A percentile compares a stretch with the other conserved stretches of the same genome.
Conservation (phyloP, 495 filamentous ascomycete species). For the Xylaria castorea region DNA sequence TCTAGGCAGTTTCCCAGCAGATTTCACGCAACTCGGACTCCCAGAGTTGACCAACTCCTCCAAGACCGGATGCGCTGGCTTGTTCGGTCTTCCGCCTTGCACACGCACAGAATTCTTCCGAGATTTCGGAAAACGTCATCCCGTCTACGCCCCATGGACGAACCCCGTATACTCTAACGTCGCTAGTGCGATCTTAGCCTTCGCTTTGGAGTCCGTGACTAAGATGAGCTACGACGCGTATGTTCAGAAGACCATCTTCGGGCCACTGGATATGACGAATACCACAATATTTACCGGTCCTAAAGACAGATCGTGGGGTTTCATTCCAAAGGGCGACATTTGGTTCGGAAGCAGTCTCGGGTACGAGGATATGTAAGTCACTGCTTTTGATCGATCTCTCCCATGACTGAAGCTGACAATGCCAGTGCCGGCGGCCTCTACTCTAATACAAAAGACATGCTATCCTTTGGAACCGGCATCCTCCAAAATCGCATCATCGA, state of each 20-base stretch:
- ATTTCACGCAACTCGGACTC: constrained; percentile 41
- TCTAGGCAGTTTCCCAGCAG: constrained; percentile 35
- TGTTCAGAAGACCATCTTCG: constrained; percentile 44
- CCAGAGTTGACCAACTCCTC: constrained; percentile 37
- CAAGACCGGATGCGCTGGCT: constrained; percentile 42
- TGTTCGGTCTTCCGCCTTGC: constrained; percentile 40
- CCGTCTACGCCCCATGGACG: constrained; percentile 45
- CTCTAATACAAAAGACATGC: constrained; percentile 61
- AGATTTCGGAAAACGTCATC: constrained; percentile 44
- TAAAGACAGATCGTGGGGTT: constrained; percentile 44
- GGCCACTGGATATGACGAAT: constrained; percentile 50
- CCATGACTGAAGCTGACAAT: not conserved
- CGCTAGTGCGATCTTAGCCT: constrained; percentile 47
- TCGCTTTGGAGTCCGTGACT: constrained; percentile 47
- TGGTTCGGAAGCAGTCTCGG: constrained; percentile 53
- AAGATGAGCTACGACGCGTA: constrained; percentile 40
- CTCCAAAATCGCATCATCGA: constrained; percentile 55
- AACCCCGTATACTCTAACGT: constrained; percentile 52
- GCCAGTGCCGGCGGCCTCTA: constrained; percentile 55
- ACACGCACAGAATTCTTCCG: constrained; percentile 44
- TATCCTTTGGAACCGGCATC: constrained; percentile 56
- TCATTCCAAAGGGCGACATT: constrained; percentile 44
- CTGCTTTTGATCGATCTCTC: constrained; percentile 8
- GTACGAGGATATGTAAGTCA: constrained; percentile 53
- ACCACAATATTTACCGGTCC: constrained; percentile 45